Percentiles rank a stretch among this genome's conserved stretches.
These are phyloP conservation scores for Escovopsis sp. DNA, from an alignment of 2,329 filamentous ascomycete genomes.

Conservation along the genomic window DNA sequence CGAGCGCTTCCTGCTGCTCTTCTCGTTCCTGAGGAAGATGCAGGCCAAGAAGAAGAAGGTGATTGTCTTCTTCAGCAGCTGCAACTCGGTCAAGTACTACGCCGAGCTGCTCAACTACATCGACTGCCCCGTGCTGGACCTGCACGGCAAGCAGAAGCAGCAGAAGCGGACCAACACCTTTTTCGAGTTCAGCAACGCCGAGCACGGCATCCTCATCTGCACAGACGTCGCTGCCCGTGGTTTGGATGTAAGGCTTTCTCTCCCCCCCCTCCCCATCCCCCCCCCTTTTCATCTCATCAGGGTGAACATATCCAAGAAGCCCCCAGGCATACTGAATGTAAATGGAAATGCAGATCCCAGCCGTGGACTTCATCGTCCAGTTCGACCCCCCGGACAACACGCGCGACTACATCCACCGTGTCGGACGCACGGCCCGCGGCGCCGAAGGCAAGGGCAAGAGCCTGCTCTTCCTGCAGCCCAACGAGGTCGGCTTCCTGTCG, in stretches of 20 bases:
- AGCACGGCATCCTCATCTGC: conserved; percentile 78
- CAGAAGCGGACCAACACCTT: conserved; percentile 98
- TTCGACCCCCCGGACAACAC: conserved; percentile 90
- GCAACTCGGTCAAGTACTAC: conserved; percentile 91
- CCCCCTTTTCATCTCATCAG: too few species aligned
- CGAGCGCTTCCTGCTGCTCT: conserved; percentile 84
- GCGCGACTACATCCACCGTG: conserved; percentile 85
- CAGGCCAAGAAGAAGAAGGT: conserved; percentile 84
- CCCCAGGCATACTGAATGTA: background rate
- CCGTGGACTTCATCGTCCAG: conserved; percentile 92
- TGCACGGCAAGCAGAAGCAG: conserved; percentile 95
- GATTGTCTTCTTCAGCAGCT: conserved; percentile 90
- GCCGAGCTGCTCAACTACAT: conserved; percentile 95
- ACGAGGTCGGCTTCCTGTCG: conserved; percentile 80
- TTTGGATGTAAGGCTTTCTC: conserved; percentile 50
- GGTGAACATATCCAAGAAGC: background rate
- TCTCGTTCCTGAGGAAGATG: conserved; percentile 76
- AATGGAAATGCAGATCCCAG: conserved; percentile 49
- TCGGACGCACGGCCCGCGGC: conserved; percentile 85
- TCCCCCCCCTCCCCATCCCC: too few species aligned
- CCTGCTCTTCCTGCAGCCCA: conserved; percentile 81
- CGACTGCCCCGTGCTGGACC: conserved; percentile 72
- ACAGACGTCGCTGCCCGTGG: conserved; percentile 94
- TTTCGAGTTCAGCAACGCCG: conserved; percentile 75
- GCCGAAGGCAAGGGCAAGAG: conserved; percentile 71